Evolutionary conservation across 164 flowering plant genomes (phyloP), one percentile per base, ranked within the genome.

Genomic region (Chloranthus sessilifolius): DNA sequence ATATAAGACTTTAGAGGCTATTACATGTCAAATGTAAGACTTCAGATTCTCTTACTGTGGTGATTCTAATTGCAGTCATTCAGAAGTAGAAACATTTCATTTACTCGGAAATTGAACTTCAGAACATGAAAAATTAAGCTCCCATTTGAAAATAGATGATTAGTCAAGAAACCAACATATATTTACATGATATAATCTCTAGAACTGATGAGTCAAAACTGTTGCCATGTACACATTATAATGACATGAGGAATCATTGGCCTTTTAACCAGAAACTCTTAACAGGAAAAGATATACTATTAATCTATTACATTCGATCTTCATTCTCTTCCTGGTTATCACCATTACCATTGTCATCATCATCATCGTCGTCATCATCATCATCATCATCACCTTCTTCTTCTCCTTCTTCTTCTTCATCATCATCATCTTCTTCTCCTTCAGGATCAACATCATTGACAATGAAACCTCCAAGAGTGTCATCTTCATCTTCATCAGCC

Each of bases 381-480:
- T 36, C 26, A 28, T 64, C 60, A 5, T 73, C 71, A 0, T 74
- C 76, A 1, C 78, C 76, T 2, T 71, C 79, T 6, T 55, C 69
- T 1, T 64, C 70, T 11, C 76, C 84, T 40, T 80, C 84, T 7
- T 69, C 76, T 10, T 70, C 80, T 14, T 74, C 73, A 4, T 58
- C 79, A 9, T 68, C 77, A 1, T 62, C 64, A 27, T 58, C 71
- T 31, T 70, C 70, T 7, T 71, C 75, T 57, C 56, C 61, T 22
- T 60, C 62, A 14, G 29, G 56, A 0, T 72, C 80, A n/a, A 74
- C 80, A 28, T 77, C 72, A 41, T 61, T 62, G 9, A 85, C 88
- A 56, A 87, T 81, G 50, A 90, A 90, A 11, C 89, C 91, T 56
- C 95, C 98, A 3, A 87, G 61, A 20, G 79, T 82, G 20, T 80